Evolutionary conservation across 805 yeast genomes (phyloP).

Genomic region (Yamadazyma kitorensis): DNA sequence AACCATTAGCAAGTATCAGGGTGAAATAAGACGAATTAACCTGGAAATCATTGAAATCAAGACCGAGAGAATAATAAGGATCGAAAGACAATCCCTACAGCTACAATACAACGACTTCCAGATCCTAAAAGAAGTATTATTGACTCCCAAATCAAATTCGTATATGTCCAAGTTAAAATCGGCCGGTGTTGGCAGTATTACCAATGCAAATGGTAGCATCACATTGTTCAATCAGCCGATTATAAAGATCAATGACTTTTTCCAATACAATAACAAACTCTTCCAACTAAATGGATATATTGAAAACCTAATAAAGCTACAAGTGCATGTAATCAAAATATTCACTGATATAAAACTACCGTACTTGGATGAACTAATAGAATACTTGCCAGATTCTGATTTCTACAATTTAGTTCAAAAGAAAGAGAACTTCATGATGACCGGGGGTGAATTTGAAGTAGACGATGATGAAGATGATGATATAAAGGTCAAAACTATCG

Average conservation of each 20-base stretch:
- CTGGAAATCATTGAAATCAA: slow-evolving; percentile 6
- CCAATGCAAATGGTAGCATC: slow-evolving; percentile 6
- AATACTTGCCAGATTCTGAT: slow-evolving; percentile 20
- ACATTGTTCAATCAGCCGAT: slow-evolving; percentile 27
- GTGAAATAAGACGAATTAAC: neutral
- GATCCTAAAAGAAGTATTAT: slow-evolving; percentile 24
- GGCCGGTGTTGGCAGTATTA: too few species aligned
- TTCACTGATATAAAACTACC: slow-evolving; percentile 22
- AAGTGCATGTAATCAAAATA: slow-evolving; percentile 16
- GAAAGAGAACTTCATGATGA: slow-evolving; percentile 28
- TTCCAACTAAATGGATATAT: slow-evolving; percentile 28
- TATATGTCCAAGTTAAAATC: slow-evolving; percentile 8
- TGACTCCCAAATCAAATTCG: slow-evolving; percentile 7
- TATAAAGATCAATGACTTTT: slow-evolving; percentile 23
- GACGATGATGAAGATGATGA: slow-evolving; percentile 13
- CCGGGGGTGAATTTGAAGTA: slow-evolving; percentile 16
- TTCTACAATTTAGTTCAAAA: slow-evolving; percentile 29
- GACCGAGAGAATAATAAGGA: slow-evolving; percentile 15
- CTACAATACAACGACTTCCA: slow-evolving; percentile 22
- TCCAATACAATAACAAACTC: slow-evolving; percentile 21
- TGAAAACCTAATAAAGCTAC: slow-evolving; percentile 26
- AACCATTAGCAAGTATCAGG: slow-evolving; percentile 3
- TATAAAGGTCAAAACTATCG: slow-evolving; percentile 4
- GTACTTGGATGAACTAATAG: slow-evolving; percentile 21
- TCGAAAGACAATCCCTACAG: slow-evolving; percentile 24